Percentiles rank a stretch among this genome's conserved stretches.
These are phyloP conservation scores for Litsea cubeba DNA, from an alignment of 164 flowering plant genomes.

Conservation along the genomic window DNA sequence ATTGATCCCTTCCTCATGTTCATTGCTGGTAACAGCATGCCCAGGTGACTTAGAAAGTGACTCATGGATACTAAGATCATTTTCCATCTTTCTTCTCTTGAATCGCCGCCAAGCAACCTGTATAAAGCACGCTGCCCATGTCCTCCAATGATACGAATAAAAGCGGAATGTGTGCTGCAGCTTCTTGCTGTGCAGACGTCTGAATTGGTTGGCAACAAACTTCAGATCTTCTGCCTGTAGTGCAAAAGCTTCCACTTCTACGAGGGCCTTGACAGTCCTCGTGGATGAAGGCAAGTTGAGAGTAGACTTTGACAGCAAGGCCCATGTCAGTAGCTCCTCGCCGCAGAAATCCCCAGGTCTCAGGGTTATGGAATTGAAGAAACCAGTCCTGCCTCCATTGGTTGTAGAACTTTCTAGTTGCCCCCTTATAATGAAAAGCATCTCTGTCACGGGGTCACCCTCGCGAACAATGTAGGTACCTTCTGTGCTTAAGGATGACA, in stretches of 20 bases:
- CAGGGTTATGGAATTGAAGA: conserved; percentile 71
- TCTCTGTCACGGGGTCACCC: conserved; percentile 89
- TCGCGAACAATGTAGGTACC: conserved; percentile 84
- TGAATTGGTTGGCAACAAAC: conserved; percentile 86
- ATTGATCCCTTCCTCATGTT: conserved; percentile 30
- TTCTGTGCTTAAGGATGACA: conserved; percentile 76
- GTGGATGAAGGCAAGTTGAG: conserved; percentile 79
- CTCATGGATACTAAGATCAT: conserved; percentile 36
- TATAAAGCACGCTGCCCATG: conserved; percentile 98
- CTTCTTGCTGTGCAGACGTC: conserved; percentile 85
- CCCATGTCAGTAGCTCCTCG: conserved; percentile 89
- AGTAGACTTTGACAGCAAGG: conserved; percentile 70
- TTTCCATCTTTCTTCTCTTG: conserved; percentile 55
- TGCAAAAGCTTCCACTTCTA: conserved; percentile 87
- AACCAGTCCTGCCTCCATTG: conserved; percentile 90
- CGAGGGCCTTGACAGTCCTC: conserved; percentile 67
- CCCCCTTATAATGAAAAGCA: conserved; percentile 90
- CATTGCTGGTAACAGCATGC: conserved; percentile 20
- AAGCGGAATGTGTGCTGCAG: conserved; percentile 85
- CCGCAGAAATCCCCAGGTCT: conserved; percentile 94
- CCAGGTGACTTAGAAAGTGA: conserved; percentile 33
- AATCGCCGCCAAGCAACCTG: conserved; percentile 88
- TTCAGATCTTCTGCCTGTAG: conserved; percentile 81
- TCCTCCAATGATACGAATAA: conserved; percentile 95
- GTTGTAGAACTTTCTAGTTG: conserved; percentile 86